Evolutionary conservation across 306 rosid genomes (phyloP).

Genomic region (Pachyrhizus erosus): DNA sequence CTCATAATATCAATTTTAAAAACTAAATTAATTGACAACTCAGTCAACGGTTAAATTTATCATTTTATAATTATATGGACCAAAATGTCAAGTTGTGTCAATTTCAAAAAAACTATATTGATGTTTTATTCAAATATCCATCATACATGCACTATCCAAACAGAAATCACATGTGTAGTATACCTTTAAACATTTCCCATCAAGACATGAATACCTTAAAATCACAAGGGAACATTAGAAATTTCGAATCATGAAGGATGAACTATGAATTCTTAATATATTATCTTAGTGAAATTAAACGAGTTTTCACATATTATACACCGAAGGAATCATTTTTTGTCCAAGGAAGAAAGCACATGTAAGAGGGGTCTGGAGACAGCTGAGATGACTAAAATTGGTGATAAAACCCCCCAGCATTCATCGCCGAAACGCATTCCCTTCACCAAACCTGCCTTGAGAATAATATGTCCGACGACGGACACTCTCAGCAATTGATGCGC

Average conservation of each 20-base stretch:
- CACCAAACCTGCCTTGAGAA: slow-evolving; percentile 75
- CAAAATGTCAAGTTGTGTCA: background rate
- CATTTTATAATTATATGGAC: background rate
- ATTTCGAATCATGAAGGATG: background rate
- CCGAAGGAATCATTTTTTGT: background rate
- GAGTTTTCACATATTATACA: slow-evolving; percentile 29
- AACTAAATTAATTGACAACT: no score
- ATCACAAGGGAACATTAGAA: background rate
- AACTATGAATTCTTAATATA: background rate
- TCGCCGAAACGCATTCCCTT: slow-evolving; percentile 80
- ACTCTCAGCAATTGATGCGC: slow-evolving; percentile 90
- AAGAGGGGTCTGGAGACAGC: background rate
- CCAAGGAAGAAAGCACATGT: background rate
- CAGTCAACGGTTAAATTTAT: no score
- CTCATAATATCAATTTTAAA: no score
- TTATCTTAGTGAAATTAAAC: slow-evolving; percentile 14
- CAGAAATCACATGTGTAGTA: background rate
- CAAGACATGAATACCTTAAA: no score
- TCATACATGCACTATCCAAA: background rate
- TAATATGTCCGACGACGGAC: slow-evolving; percentile 93
- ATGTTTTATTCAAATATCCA: background rate
- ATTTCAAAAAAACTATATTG: background rate
- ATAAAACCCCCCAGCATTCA: slow-evolving; percentile 38
- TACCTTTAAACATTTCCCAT: background rate
- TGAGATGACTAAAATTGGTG: background rate